Evolutionary conservation across 768 basidiomycete species (phyloP).

Genomic region (Kwoniella europaea): DNA sequence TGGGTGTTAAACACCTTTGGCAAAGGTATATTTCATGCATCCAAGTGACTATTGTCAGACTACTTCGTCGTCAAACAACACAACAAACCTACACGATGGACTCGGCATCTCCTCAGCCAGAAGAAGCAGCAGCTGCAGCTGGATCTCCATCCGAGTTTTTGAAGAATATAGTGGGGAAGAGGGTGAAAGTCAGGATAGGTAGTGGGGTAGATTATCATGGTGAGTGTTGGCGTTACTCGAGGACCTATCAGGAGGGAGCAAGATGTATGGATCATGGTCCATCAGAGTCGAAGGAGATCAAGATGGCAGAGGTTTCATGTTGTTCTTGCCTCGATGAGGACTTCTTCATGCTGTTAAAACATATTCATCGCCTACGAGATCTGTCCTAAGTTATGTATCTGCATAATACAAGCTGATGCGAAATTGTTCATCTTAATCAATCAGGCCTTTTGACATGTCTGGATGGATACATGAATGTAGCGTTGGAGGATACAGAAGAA

Average conservation of each 20-base stretch:
- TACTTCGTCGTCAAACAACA: background rate
- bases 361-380: background rate
- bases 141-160: constrained; percentile 92
- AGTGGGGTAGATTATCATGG: constrained; percentile 94
- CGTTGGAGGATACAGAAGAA: constrained; percentile 95
- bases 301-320: background rate
- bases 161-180: constrained; percentile 95
- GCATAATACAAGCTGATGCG: background rate
- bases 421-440: background rate
- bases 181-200: constrained; percentile 86
- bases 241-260: background rate
- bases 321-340: background rate
- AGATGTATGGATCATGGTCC: background rate
- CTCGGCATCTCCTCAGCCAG: constrained; percentile 41
- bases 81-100: constrained; percentile 29
- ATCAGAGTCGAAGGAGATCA: background rate
- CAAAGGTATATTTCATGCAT: constrained; percentile 1
- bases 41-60: too few species aligned
- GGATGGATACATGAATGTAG: constrained; percentile 99
- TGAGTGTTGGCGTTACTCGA: constrained; percentile 56
- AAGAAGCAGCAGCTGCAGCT: constrained; percentile 47
- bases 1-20: background rate
- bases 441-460: constrained; percentile 89
- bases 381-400: background rate
- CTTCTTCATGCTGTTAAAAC: too few species aligned